Conservation (phyloP, 495 filamentous ascomycete species). For the Cudoniella acicularis region DNA sequence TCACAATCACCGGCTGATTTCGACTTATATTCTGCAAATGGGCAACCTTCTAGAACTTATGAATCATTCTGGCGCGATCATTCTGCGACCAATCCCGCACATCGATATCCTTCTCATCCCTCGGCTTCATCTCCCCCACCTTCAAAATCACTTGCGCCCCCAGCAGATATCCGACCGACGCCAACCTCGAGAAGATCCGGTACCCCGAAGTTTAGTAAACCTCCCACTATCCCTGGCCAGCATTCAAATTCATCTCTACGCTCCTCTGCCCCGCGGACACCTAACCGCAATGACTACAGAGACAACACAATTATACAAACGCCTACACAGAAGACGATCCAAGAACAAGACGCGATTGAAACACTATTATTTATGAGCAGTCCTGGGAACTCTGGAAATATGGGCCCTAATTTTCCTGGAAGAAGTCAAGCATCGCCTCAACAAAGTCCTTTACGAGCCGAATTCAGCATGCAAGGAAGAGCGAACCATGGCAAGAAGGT, state of each 20-base stretch:
- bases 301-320: slow-evolving; percentile 40
- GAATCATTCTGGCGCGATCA: slow-evolving; percentile 44
- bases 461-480: slow-evolving; percentile 21
- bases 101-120: slow-evolving; percentile 8
- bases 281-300: slow-evolving; percentile 15
- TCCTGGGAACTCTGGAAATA: slow-evolving; percentile 63
- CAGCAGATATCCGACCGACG: slow-evolving; percentile 55
- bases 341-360: slow-evolving; percentile 86
- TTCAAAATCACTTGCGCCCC: slow-evolving; percentile 48
- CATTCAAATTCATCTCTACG: slow-evolving; percentile 29
- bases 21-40: slow-evolving; percentile 34
- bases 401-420: slow-evolving; percentile 45
- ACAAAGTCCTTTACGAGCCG: slow-evolving; percentile 24
- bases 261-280: slow-evolving; percentile 24
- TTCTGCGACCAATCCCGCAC: slow-evolving; percentile 17
- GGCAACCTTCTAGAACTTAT: slow-evolving; percentile 30
- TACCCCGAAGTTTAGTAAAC: slow-evolving; percentile 25
- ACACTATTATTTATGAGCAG: slow-evolving; percentile 85
- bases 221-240: slow-evolving; percentile 22
- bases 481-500: slow-evolving; percentile 28
- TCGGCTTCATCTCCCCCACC: slow-evolving; percentile 8
- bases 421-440: slow-evolving; percentile 31
- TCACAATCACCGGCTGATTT: slow-evolving; percentile 29
- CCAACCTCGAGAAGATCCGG: slow-evolving; percentile 17
- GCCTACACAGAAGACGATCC: slow-evolving; percentile 62